phyloP scores from a whole-genome alignment of 192 early-diverging fungal species.

The Gonapodya prolifera region DNA sequence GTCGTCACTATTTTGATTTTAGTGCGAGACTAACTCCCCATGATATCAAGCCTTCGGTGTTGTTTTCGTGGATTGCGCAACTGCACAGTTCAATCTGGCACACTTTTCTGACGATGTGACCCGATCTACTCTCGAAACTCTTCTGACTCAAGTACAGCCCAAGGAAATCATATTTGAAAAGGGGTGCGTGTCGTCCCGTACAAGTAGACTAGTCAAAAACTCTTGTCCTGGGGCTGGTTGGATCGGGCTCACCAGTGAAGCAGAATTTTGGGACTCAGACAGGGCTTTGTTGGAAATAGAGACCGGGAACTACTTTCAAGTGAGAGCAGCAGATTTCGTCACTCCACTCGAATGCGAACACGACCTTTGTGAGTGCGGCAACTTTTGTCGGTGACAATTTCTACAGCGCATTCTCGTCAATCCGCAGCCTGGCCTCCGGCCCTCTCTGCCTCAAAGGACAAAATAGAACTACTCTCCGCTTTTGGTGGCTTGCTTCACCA shows the following conservation, averaged over 20 bases:
- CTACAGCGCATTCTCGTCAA: too few relatives aligned
- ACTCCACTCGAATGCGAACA: too few relatives aligned
- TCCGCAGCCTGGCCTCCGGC: slow-evolving; percentile 25
- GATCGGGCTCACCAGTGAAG: slow-evolving; percentile 53
- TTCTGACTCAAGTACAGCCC: slow-evolving; percentile 85
- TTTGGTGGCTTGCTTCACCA: slow-evolving; percentile 78
- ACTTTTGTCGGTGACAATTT: too few relatives aligned
- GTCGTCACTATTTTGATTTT: background rate
- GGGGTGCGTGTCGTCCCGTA: slow-evolving; percentile 32
- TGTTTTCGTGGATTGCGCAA: slow-evolving; percentile 90
- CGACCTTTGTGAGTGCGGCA: too few relatives aligned
- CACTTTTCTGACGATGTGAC: slow-evolving; percentile 73
- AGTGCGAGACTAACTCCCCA: background rate
- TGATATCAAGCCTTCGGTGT: slow-evolving; percentile 57
- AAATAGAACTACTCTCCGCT: slow-evolving; percentile 26
- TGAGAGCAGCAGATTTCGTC: slow-evolving; percentile 11
- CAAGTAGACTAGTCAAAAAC: slow-evolving; percentile 49
- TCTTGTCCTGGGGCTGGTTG: slow-evolving; percentile 36
- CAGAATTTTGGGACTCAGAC: slow-evolving; percentile 53
- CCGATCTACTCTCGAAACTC: slow-evolving; percentile 81
- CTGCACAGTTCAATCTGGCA: slow-evolving; percentile 76
- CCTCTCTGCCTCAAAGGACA: slow-evolving; percentile 22
- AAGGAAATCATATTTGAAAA: slow-evolving; percentile 83
- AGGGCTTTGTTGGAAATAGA: slow-evolving; percentile 47
- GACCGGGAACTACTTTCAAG: slow-evolving; percentile 40